phyloP scores from a whole-genome alignment of 2,329 filamentous ascomycete genomes.

The Cladosporium colombiae region DNA sequence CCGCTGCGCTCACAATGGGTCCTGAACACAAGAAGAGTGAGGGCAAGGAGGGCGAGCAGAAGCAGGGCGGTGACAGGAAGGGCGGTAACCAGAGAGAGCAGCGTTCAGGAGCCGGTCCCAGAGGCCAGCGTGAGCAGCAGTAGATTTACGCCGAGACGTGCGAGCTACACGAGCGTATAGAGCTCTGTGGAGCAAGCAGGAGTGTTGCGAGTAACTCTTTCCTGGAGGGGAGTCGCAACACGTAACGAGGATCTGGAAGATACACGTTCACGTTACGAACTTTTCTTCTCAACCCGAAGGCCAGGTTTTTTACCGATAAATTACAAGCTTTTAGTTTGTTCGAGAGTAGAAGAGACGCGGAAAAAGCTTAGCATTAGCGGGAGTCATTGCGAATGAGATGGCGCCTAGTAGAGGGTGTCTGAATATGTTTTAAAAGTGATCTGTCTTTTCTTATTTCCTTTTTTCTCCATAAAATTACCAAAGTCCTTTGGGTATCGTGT shows the following conservation, averaged over 20 bases:
- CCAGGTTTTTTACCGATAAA: neutral
- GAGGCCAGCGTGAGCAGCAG: conserved; percentile 36
- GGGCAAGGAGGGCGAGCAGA: conserved; percentile 25
- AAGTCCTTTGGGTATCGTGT: conserved; percentile 12
- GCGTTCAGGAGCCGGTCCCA: conserved; percentile 32
- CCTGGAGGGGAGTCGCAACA: neutral
- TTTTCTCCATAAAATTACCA: neutral
- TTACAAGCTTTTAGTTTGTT: conserved; percentile 10
- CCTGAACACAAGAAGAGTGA: conserved; percentile 30
- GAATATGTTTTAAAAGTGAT: conserved; percentile 14
- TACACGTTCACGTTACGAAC: conserved; percentile 16
- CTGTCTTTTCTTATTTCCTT: neutral
- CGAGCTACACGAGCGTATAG: neutral
- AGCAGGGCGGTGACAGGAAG: conserved; percentile 26
- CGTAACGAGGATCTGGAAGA: conserved; percentile 20
- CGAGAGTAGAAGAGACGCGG: conserved; percentile 3
- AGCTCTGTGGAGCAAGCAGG: conserved; percentile 4
- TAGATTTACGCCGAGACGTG: conserved; percentile 23
- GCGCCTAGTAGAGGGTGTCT: conserved; percentile 21
- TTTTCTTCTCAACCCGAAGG: conserved; percentile 5
- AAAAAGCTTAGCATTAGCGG: conserved; percentile 19
- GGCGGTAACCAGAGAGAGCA: conserved; percentile 23
- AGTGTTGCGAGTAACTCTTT: neutral
- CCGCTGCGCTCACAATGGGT: conserved; percentile 53
- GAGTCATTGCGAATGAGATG: conserved; percentile 20